Conservation (phyloP, 768 basidiomycete genomes). For the Cubamyces sp. region DNA sequence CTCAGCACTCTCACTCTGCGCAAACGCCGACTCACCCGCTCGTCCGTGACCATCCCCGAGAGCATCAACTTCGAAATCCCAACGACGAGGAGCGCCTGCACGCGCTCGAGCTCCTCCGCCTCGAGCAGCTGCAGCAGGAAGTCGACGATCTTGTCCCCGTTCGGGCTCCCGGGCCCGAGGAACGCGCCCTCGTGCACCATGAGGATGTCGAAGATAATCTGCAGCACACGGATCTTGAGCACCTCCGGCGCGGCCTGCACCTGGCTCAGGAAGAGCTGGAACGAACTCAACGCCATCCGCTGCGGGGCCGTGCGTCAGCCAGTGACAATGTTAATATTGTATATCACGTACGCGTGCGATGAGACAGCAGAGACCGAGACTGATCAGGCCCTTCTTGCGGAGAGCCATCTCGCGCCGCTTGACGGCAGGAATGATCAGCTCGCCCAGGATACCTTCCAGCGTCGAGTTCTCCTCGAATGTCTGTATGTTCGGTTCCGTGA, state of each 20-base stretch:
- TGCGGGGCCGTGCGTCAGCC: conserved; percentile 25
- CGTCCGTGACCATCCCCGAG: conserved; percentile 73
- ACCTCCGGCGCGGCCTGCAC: conserved; percentile 64
- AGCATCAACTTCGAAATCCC: conserved; percentile 89
- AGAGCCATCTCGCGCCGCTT: conserved; percentile 83
- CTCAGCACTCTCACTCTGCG: background rate
- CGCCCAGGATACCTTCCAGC: conserved; percentile 67
- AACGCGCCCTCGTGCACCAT: conserved; percentile 80
- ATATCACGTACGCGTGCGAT: conserved; percentile 69
- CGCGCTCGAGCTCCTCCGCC: conserved; percentile 59
- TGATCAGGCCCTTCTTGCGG: conserved; percentile 79
- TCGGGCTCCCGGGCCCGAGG: conserved; percentile 48
- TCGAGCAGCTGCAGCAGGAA: conserved; percentile 60
- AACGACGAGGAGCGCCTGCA: conserved; percentile 73
- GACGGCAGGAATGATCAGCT: conserved; percentile 90
- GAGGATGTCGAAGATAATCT: conserved; percentile 82
- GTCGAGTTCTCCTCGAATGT: conserved; percentile 71
- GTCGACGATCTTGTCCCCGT: conserved; percentile 63
- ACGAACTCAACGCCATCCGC: conserved; percentile 66
- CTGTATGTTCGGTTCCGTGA: conserved; percentile 31
- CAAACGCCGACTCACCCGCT: conserved; percentile 51
- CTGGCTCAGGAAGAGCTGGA: conserved; percentile 84
- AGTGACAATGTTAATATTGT: too few species aligned
- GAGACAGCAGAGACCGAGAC: conserved; percentile 83
- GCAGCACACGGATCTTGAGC: conserved; percentile 71